Evolutionary conservation across 495 filamentous ascomycete genomes (phyloP).

Genomic region (Hypomontagnella monticulosa): DNA sequence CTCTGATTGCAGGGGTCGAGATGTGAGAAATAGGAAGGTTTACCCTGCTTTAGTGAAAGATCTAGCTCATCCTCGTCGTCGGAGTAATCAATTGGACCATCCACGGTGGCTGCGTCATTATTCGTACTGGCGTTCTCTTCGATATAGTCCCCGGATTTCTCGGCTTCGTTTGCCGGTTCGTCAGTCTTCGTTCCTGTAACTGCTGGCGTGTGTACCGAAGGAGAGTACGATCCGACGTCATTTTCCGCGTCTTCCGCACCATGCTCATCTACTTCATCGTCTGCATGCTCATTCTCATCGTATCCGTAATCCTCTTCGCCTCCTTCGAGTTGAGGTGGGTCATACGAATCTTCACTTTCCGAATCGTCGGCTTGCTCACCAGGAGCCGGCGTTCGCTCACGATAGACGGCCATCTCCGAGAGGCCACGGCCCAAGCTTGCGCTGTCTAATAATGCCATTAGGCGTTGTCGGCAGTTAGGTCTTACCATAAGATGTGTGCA

Average conservation of each 20-base stretch:
- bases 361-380: constrained; percentile 23
- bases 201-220: constrained; percentile 14
- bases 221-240: constrained; percentile 25
- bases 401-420: constrained; percentile 44
- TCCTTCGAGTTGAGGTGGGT: constrained; percentile 19
- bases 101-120: constrained; percentile 9
- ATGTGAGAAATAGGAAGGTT: constrained; percentile 15
- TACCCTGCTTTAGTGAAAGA: constrained; percentile 39
- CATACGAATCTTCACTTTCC: constrained; percentile 19
- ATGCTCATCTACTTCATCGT: constrained; percentile 2
- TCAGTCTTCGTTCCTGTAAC: constrained; percentile 4
- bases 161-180: background rate
- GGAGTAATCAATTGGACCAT: constrained; percentile 44
- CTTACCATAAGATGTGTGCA: constrained; percentile 47
- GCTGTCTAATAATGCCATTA: constrained; percentile 45
- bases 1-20: constrained; percentile 1
- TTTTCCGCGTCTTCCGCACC: constrained; percentile 37
- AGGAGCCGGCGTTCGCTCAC: constrained; percentile 28
- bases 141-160: constrained; percentile 40
- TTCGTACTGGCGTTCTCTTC: constrained; percentile 38
- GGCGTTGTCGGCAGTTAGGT: constrained; percentile 44
- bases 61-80: constrained; percentile 51
- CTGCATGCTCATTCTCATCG: constrained; percentile 4
- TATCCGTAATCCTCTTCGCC: constrained; percentile 7
- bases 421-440: constrained; percentile 45